These are phyloP conservation scores for Fragaria ananassa DNA, from an alignment of 306 rosid genomes.

Conservation along the genomic window DNA sequence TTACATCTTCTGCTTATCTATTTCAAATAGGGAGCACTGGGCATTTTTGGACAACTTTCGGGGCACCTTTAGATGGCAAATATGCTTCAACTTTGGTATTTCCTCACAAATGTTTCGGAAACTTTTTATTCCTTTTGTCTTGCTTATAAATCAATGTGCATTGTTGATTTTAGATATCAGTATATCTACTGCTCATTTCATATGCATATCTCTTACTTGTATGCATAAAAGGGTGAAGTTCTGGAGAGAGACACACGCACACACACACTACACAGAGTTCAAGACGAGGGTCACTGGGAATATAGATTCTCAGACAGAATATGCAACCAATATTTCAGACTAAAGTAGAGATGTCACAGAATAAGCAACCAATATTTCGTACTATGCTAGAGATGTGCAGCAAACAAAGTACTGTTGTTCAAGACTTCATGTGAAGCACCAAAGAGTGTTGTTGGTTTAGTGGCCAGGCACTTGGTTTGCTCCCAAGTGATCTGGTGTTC, in stretches of 20 bases:
- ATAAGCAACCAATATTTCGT: too few species aligned
- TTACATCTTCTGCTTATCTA: too few species aligned
- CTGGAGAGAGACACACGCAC: too few species aligned
- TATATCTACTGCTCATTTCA: background rate
- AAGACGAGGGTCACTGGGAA: background rate
- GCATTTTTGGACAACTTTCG: conserved; percentile 69
- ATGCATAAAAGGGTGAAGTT: background rate
- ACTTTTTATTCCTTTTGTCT: conserved; percentile 20
- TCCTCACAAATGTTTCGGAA: conserved; percentile 3
- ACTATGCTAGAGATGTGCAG: too few species aligned
- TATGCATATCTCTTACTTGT: background rate
- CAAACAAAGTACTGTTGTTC: too few species aligned
- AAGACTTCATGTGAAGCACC: too few species aligned
- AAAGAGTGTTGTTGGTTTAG: too few species aligned
- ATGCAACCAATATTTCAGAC: background rate
- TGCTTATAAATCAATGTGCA: background rate
- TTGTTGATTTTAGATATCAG: background rate
- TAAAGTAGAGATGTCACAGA: too few species aligned
- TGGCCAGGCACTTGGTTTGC: too few species aligned
- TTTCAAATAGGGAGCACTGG: too few species aligned
- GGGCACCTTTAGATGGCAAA: conserved; percentile 96
- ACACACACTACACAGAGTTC: background rate
- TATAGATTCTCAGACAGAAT: background rate
- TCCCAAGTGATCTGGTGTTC: too few species aligned
- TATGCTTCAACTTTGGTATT: conserved; percentile 92